Base-by-base conservation (phyloP, 495 filamentous ascomycete species). In the Xylaria telfairii region DNA sequence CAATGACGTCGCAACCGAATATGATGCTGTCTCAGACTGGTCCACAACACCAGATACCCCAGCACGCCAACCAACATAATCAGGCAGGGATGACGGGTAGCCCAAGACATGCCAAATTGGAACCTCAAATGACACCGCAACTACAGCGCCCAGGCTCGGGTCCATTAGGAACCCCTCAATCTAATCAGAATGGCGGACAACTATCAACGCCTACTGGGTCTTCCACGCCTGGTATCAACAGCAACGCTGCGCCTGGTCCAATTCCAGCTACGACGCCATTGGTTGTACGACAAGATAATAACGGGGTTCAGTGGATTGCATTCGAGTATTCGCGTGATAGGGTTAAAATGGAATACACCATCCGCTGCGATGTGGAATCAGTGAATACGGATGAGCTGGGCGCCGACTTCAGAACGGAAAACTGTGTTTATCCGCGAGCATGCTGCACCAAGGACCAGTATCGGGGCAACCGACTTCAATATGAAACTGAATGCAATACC, bases 281-380 rank as follows among this genome's bases (percentile, higher is more conserved):
- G 5, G 95, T 99, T 8, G 96, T 98, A 46, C 86, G 95, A 70
- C 95, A 98, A 80, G 96, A 98, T 76, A 92, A 92, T 75, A 98
- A 97, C 73, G 96, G 96, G 19, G 96, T 98, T 13, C 96, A 99
- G 78, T 98, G 96, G 96, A 99, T 99, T 72, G 93, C 94, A 3
- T 99, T 99, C 69, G 96, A 99, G 77, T 99, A 99, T 80, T 98
- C 96, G 19, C 90, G 96, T 32, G 96, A 99, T 79, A 87, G 96
- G 37, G 94, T 99, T 72, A 99, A 99, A 88, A 97, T 98, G 94
- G 96, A 97, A 79, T 99, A 99, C 80, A 97, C 94, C 0, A 99
- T 99, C 77, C 91, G 96, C 42, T 99, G 96, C 77, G 96, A 99
- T 75, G 96, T 98, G 28, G 96, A 98, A 82, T 97, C 95, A 1